A percentile compares a stretch with the other conserved stretches of the same genome.
Conservation (phyloP, 257 asterid genomes). For the Solanum bulbocastanum region DNA sequence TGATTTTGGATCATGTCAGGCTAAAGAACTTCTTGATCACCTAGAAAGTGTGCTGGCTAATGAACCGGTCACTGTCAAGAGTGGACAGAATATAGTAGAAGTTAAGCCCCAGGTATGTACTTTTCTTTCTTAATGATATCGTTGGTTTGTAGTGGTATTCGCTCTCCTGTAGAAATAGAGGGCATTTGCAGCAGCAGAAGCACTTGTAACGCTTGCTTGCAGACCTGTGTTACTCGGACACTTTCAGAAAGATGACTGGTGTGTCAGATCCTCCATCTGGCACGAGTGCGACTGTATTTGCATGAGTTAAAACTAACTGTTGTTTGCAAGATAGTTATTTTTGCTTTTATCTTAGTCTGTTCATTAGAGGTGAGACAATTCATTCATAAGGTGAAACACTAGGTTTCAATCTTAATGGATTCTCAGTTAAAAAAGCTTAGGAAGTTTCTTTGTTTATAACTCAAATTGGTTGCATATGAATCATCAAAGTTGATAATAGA, state of each 20-base stretch:
- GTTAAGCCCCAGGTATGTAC: slow-evolving; percentile 88
- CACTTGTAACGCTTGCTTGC: not conserved
- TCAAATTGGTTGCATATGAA: not conserved
- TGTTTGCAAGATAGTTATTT: not conserved
- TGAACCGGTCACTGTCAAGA: slow-evolving; percentile 83
- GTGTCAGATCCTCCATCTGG: not conserved
- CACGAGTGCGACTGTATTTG: not conserved
- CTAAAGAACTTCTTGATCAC: slow-evolving; percentile 85
- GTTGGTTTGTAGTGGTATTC: not conserved
- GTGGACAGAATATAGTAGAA: slow-evolving; percentile 66
- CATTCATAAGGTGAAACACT: not conserved
- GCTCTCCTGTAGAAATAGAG: not conserved
- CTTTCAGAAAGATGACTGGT: not conserved
- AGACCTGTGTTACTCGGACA: not conserved
- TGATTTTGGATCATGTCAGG: slow-evolving; percentile 92
- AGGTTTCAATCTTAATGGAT: not conserved
- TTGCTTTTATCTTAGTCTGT: not conserved
- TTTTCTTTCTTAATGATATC: not conserved
- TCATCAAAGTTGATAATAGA: not conserved
- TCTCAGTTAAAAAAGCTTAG: not conserved
- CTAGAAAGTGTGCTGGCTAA: slow-evolving; percentile 83
- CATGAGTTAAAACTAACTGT: not conserved
- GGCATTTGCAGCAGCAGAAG: not conserved
- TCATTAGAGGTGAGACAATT: not conserved
- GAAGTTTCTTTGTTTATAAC: not conserved